Evolutionary conservation across 2,329 filamentous ascomycete species (phyloP).

Genomic region (Herpotrichia juniperi): DNA sequence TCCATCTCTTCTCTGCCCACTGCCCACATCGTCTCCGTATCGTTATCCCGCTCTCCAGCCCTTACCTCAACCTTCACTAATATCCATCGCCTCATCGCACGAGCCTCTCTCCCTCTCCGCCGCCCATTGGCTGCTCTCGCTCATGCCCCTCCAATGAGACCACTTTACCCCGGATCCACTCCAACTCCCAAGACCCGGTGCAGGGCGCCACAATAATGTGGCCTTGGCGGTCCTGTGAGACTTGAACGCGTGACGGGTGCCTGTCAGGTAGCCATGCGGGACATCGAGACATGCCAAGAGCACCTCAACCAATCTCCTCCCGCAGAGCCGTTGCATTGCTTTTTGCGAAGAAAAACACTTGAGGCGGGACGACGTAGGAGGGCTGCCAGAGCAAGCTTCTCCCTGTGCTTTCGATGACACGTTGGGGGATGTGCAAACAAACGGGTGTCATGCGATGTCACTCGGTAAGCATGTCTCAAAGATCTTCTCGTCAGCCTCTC

Average conservation of each 20-base stretch:
- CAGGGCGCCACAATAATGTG: too few relatives aligned
- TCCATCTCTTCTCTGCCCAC: constrained; percentile 11
- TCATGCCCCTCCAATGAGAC: constrained; percentile 2
- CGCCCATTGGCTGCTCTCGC: constrained; percentile 5
- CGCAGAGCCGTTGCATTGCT: neutral
- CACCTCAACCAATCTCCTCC: neutral
- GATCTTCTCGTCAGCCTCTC: too few relatives aligned
- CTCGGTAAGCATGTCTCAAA: too few relatives aligned
- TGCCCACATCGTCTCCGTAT: too few relatives aligned
- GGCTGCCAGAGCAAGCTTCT: neutral
- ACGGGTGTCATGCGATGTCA: too few relatives aligned
- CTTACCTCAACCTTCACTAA: too few relatives aligned
- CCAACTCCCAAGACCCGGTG: too few relatives aligned
- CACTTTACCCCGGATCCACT: neutral
- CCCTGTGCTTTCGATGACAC: neutral
- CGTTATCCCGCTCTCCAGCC: too few relatives aligned
- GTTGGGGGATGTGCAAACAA: too few relatives aligned
- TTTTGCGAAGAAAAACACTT: neutral
- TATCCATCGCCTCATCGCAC: too few relatives aligned
- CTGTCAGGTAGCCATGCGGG: neutral
- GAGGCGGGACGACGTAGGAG: neutral
- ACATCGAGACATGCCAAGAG: neutral
- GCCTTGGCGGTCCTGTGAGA: too few relatives aligned
- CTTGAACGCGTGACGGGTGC: too few relatives aligned
- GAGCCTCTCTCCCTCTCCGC: constrained; percentile 5